Evolutionary conservation across 2,329 filamentous ascomycete genomes (phyloP).

Genomic region (Chaetomium sp.): DNA sequence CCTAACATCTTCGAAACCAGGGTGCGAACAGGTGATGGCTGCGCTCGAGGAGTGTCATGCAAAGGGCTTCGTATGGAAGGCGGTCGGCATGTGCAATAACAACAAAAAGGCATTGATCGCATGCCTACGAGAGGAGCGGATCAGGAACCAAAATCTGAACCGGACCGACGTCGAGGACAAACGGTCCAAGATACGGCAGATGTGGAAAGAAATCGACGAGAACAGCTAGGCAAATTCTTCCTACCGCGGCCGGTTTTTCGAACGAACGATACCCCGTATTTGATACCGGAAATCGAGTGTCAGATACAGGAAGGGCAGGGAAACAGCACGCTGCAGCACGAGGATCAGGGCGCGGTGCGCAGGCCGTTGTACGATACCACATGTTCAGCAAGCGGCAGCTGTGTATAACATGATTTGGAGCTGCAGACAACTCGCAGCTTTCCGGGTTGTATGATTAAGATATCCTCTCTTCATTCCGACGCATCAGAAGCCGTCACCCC

Average conservation of each 20-base stretch:
- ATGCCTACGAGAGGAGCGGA: constrained; percentile 79
- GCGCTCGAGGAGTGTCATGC: constrained; percentile 96
- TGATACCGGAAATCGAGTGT: not conserved
- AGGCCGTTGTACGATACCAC: constrained; percentile 20
- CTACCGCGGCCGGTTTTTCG: not conserved
- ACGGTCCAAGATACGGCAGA: constrained; percentile 71
- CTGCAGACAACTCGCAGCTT: not conserved
- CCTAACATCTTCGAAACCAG: constrained; percentile 49
- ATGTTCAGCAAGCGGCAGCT: constrained; percentile 5
- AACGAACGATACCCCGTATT: constrained; percentile 8
- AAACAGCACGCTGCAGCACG: constrained; percentile 5
- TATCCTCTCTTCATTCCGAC: constrained; percentile 6
- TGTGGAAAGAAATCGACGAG: constrained; percentile 77
- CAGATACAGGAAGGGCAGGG: not conserved
- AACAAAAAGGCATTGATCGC: constrained; percentile 81
- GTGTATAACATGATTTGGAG: constrained; percentile 26
- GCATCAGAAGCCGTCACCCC: not conserved
- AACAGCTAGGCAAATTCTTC: constrained; percentile 57
- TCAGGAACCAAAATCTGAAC: constrained; percentile 77
- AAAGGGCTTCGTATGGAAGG: constrained; percentile 88
- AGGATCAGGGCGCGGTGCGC: not conserved
- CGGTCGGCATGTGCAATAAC: constrained; percentile 85
- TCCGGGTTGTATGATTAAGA: constrained; percentile 23
- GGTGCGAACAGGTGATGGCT: constrained; percentile 91
- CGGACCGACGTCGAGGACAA: constrained; percentile 69